These are phyloP conservation scores for Apiospora saccharicola DNA, from an alignment of 2,329 filamentous ascomycete species.

Conservation along the genomic window DNA sequence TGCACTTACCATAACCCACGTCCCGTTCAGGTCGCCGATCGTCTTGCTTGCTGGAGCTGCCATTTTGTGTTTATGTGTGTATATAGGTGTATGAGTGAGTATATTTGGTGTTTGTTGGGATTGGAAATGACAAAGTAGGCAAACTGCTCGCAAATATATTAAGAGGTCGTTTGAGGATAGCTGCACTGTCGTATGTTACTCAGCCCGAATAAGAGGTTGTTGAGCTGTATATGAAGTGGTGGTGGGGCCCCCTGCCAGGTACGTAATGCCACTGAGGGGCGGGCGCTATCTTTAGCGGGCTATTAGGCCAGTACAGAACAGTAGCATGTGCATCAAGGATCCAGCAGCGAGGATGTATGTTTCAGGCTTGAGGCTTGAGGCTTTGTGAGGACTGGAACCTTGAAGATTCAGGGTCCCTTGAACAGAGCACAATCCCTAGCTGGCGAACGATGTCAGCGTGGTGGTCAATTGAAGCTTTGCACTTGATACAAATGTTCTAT, in stretches of 20 bases:
- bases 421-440: neutral
- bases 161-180: neutral
- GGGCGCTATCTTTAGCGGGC: neutral
- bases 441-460: neutral
- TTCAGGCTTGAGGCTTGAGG: neutral
- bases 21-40: constrained; percentile 72
- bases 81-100: constrained; percentile 6
- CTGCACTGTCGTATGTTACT: neutral
- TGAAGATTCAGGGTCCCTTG: constrained; percentile 1
- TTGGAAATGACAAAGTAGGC: neutral
- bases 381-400: neutral
- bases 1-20: constrained; percentile 70
- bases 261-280: neutral
- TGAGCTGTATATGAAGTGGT: neutral
- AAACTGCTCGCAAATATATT: neutral
- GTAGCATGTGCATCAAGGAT: neutral
- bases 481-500: neutral
- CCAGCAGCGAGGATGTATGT: neutral
- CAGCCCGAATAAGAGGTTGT: neutral
- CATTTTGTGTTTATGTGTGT: constrained; percentile 55
- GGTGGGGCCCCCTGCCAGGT: constrained; percentile 4
- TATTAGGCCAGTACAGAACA: neutral
- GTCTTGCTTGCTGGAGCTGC: constrained; percentile 74
- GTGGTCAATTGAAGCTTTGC: neutral
- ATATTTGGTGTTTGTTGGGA: neutral